These are phyloP conservation scores for Boletus eberwhitei DNA, from an alignment of 768 basidiomycete species.

Conservation along the genomic window DNA sequence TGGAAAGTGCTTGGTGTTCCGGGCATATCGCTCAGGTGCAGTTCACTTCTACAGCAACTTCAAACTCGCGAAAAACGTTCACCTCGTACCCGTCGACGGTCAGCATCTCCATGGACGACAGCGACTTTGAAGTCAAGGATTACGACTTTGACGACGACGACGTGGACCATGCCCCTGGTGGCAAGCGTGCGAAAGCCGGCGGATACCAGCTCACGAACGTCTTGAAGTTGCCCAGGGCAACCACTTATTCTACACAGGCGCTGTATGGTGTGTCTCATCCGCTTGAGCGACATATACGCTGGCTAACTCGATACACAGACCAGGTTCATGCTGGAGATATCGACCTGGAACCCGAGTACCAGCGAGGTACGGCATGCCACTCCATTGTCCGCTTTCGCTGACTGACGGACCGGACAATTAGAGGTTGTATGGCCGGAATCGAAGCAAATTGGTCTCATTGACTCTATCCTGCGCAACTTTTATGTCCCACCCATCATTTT, in stretches of 20 bases:
- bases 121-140: constrained; percentile 24
- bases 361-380: constrained; percentile 50
- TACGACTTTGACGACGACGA: constrained; percentile 20
- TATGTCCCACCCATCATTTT: constrained; percentile 82
- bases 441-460: constrained; percentile 74
- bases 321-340: constrained; percentile 65
- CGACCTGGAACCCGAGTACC: constrained; percentile 73
- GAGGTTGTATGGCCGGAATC: constrained; percentile 78
- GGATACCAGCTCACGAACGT: constrained; percentile 40
- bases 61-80: neutral
- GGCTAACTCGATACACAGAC: constrained; percentile 37
- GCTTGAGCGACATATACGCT: no score
- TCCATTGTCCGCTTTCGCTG: neutral
- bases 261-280: constrained; percentile 42
- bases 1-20: neutral
- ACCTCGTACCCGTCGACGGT: neutral
- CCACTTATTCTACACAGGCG: constrained; percentile 61
- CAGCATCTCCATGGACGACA: constrained; percentile 10
- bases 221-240: constrained; percentile 53
- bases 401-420: constrained; percentile 18
- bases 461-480: constrained; percentile 75
- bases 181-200: constrained; percentile 1
- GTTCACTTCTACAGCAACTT: constrained; percentile 5
- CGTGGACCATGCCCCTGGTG: neutral
- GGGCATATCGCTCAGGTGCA: no score